phyloP scores from a whole-genome alignment of 352 stramenopile species.

The Thraustochytrium sp. region DNA sequence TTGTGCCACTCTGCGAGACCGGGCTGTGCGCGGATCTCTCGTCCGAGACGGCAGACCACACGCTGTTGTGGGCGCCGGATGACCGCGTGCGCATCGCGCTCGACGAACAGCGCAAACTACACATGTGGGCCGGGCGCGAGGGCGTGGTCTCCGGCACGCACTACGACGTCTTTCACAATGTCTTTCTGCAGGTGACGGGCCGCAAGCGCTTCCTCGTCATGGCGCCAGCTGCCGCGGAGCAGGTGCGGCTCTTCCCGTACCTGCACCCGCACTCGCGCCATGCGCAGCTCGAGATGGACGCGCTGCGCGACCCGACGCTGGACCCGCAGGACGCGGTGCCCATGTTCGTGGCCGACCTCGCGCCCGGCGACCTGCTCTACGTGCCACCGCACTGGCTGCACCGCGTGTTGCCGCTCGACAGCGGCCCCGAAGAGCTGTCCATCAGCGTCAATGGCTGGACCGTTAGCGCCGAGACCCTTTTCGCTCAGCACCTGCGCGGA shows the following conservation, averaged over 20 bases:
- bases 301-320: neutral
- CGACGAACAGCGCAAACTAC: no score
- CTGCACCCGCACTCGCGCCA: conserved; percentile 36
- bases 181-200: conserved; percentile 12
- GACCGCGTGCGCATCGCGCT: no score
- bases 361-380: conserved; percentile 21
- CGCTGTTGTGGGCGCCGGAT: no score
- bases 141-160: neutral
- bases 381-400: conserved; percentile 15
- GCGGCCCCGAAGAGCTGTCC: neutral
- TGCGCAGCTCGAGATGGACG: conserved; percentile 17
- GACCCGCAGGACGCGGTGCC: neutral
- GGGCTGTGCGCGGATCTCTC: no score
- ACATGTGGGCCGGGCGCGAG: neutral
- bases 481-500: no score
- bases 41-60: no score
- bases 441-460: conserved; percentile 31
- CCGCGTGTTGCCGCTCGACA: conserved; percentile 2
- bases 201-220: conserved; percentile 7
- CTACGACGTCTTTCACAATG: conserved; percentile 34
- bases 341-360: neutral
- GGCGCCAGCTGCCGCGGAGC: neutral
- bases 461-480: conserved; percentile 1
- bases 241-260: conserved; percentile 18
- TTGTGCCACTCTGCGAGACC: no score